phyloP scores from a whole-genome alignment of 2,329 filamentous ascomycete species.

The Mollisiaceae sp. region DNA sequence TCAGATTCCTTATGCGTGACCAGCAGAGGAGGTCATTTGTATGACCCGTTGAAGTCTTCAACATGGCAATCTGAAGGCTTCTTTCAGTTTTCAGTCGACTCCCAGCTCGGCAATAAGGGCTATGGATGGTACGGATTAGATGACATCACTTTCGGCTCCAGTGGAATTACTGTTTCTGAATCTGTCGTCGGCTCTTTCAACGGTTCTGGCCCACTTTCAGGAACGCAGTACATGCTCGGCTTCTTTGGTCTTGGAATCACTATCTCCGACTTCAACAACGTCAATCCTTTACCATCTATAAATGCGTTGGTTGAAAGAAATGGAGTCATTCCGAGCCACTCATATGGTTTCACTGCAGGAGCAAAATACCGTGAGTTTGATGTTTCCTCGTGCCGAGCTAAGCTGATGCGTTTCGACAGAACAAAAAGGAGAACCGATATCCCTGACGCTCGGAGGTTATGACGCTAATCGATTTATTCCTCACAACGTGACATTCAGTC shows the following conservation, averaged over 20 bases:
- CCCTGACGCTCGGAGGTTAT: constrained; percentile 73
- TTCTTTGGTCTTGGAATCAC: constrained; percentile 62
- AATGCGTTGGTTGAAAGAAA: constrained; percentile 62
- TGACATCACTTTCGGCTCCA: constrained; percentile 37
- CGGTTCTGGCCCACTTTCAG: constrained; percentile 51
- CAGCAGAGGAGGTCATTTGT: constrained; percentile 61
- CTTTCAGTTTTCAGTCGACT: constrained; percentile 59
- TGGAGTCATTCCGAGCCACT: constrained; percentile 70
- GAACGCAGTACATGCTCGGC: constrained; percentile 60
- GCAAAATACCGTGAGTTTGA: constrained; percentile 67
- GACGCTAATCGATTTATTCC: constrained; percentile 65
- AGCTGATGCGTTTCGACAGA: constrained; percentile 43
- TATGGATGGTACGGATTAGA: constrained; percentile 71
- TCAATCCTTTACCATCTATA: constrained; percentile 56
- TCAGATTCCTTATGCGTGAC: constrained; percentile 57
- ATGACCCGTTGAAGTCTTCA: constrained; percentile 56
- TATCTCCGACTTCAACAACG: constrained; percentile 56
- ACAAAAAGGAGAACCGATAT: constrained; percentile 54
- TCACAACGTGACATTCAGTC: constrained; percentile 64
- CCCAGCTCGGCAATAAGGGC: constrained; percentile 60
- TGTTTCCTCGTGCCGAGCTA: background rate
- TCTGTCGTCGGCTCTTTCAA: constrained; percentile 50
- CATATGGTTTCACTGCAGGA: constrained; percentile 77
- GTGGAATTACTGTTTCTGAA: constrained; percentile 46
- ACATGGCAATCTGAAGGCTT: constrained; percentile 52